Percentiles rank a stretch among this genome's conserved stretches.
Evolutionary conservation across 2,329 filamentous ascomycete genomes (phyloP).

Genomic region (Pseudogymnoascus sp.): DNA sequence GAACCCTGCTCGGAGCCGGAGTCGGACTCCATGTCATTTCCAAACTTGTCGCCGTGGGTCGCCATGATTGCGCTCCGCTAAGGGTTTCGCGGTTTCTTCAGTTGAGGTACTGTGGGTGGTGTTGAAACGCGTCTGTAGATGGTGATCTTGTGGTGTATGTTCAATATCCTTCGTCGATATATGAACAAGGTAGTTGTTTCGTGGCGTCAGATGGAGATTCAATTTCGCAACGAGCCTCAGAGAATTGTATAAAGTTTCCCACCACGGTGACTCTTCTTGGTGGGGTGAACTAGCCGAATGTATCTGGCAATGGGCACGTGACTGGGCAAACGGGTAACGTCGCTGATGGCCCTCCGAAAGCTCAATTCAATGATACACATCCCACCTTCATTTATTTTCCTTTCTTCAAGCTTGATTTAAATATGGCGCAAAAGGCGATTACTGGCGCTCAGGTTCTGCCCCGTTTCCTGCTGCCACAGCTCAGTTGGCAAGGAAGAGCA

Average conservation of each 20-base stretch:
- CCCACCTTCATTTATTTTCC: conserved; percentile 1
- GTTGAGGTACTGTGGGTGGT: neutral
- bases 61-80: conserved; percentile 24
- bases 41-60: conserved; percentile 52
- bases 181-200: conserved; percentile 2
- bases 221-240: conserved; percentile 7
- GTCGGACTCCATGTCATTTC: conserved; percentile 66
- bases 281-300: conserved; percentile 9
- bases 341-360: neutral
- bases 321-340: conserved; percentile 2
- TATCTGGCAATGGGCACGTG: neutral
- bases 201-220: conserved; percentile 1
- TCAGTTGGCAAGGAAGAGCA: conserved; percentile 26
- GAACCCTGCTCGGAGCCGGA: conserved; percentile 57
- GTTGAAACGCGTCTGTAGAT: neutral
- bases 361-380: neutral
- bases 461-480: conserved; percentile 25
- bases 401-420: conserved; percentile 6
- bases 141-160: neutral
- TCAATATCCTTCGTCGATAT: conserved; percentile 7
- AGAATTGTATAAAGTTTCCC: conserved; percentile 10
- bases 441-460: conserved; percentile 20
- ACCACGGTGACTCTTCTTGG: conserved; percentile 9
- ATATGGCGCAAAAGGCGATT: conserved; percentile 23
- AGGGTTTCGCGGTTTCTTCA: neutral